Conservation (phyloP, 2,329 filamentous ascomycete species). For the Kalaharituber pfeilii region DNA sequence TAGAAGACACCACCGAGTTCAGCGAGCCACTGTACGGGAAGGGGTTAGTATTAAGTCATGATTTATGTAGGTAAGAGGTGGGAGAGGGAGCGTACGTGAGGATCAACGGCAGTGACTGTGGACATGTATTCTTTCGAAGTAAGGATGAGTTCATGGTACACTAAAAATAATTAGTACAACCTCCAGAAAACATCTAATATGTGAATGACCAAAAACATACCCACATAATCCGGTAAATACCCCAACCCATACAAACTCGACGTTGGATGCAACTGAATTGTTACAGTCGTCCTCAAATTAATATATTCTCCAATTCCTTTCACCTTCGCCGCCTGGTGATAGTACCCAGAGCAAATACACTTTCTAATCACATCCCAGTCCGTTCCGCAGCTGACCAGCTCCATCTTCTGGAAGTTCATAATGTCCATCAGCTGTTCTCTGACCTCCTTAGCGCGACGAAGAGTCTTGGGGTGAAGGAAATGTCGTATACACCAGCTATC, state of each 20-base stretch:
- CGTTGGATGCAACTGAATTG: conserved; percentile 85
- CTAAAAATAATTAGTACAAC: conserved; percentile 22
- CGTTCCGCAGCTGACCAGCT: conserved; percentile 70
- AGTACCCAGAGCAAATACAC: conserved; percentile 95
- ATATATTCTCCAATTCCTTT: conserved; percentile 96
- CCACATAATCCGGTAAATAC: conserved; percentile 84
- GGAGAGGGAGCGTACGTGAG: conserved; percentile 38
- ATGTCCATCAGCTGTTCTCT: conserved; percentile 86
- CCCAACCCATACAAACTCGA: conserved; percentile 82
- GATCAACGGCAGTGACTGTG: conserved; percentile 87
- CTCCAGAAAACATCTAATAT: not conserved
- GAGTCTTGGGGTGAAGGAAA: conserved; percentile 86
- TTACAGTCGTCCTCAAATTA: conserved; percentile 86
- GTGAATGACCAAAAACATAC: conserved; percentile 9
- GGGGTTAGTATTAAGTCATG: conserved; percentile 11
- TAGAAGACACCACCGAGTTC: conserved; percentile 96
- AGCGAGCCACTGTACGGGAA: conserved; percentile 52
- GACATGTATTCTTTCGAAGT: conserved; percentile 98
- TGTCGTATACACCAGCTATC: conserved; percentile 88
- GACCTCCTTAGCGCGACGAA: conserved; percentile 83
- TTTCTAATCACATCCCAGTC: conserved; percentile 94
- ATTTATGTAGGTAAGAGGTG: conserved; percentile 17
- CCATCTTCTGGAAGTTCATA: conserved; percentile 85
- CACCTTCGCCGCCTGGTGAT: conserved; percentile 90
- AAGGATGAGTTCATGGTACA: conserved; percentile 95